A percentile compares a stretch with the other conserved stretches of the same genome.
phyloP scores from a whole-genome alignment of 495 filamentous ascomycete genomes.

The Saxophila tyrrhenica region DNA sequence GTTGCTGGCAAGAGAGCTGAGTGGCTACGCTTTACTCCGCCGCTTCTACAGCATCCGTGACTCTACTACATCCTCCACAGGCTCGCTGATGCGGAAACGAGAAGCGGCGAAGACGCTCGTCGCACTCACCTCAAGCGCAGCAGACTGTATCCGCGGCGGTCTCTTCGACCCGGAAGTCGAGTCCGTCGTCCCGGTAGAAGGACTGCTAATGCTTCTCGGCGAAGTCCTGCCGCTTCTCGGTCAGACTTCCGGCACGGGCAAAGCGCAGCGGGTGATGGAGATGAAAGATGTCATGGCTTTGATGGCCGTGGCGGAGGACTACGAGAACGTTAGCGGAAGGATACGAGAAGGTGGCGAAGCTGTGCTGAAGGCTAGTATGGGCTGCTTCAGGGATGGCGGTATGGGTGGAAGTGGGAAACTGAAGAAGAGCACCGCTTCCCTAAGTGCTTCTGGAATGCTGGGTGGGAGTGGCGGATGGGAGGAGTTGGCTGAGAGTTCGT shows the following conservation, averaged over 20 bases:
- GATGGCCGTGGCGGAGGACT: slow-evolving; percentile 70
- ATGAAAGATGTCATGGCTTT: slow-evolving; percentile 62
- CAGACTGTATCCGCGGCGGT: slow-evolving; percentile 79
- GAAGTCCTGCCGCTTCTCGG: slow-evolving; percentile 67
- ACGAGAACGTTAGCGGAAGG: slow-evolving; percentile 61
- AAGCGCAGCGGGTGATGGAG: slow-evolving; percentile 36
- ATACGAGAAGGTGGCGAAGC: slow-evolving; percentile 60
- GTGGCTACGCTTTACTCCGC: slow-evolving; percentile 77
- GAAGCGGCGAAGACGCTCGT: slow-evolving; percentile 43
- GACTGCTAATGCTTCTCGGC: slow-evolving; percentile 68
- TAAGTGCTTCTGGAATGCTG: background rate
- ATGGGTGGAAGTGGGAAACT: slow-evolving; percentile 1
- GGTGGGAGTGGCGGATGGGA: slow-evolving; percentile 3
- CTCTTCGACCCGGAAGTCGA: slow-evolving; percentile 68
- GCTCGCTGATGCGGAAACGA: slow-evolving; percentile 33
- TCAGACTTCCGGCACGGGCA: slow-evolving; percentile 21
- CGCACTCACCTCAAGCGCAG: slow-evolving; percentile 68
- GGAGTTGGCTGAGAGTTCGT: background rate
- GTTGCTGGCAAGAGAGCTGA: slow-evolving; percentile 70
- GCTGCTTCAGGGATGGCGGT: slow-evolving; percentile 35
- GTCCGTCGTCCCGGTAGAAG: slow-evolving; percentile 74
- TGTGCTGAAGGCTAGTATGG: slow-evolving; percentile 49
- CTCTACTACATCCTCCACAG: slow-evolving; percentile 24
- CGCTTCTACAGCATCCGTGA: slow-evolving; percentile 83
- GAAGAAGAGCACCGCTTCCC: slow-evolving; percentile 31